A percentile compares a stretch with the other conserved stretches of the same genome.
phyloP scores from a whole-genome alignment of 352 stramenopile species.

The Pythium vanterpoolii region DNA sequence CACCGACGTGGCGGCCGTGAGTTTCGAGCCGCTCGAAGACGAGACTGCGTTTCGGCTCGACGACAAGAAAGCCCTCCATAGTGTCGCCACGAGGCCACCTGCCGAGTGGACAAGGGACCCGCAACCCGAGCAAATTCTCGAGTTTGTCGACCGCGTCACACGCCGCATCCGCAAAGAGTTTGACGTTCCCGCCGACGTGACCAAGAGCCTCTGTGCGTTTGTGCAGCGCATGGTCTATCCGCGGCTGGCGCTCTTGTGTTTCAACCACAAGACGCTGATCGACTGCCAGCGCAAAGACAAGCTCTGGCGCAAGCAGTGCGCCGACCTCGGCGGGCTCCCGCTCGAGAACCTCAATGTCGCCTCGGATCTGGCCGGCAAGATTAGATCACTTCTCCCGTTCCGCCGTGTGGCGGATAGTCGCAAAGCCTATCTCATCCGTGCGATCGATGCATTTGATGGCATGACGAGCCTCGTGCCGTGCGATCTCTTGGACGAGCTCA shows the following conservation, averaged over 20 bases:
- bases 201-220: constrained; percentile 75
- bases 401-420: constrained; percentile 33
- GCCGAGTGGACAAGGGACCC: constrained; percentile 62
- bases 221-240: constrained; percentile 76
- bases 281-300: constrained; percentile 85
- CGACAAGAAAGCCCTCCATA: constrained; percentile 11
- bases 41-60: constrained; percentile 16
- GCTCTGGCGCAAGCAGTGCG: constrained; percentile 73
- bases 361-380: constrained; percentile 55
- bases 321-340: constrained; percentile 52
- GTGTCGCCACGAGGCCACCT: constrained; percentile 11
- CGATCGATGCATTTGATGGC: constrained; percentile 76
- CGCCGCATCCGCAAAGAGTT: constrained; percentile 70
- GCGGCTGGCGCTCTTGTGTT: constrained; percentile 71
- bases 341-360: constrained; percentile 66
- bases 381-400: constrained; percentile 47
- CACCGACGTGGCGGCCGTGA: constrained; percentile 54
- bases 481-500: constrained; percentile 79
- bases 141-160: constrained; percentile 71
- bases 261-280: constrained; percentile 56
- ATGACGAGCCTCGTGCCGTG: constrained; percentile 82
- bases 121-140: constrained; percentile 67
- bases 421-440: constrained; percentile 51
- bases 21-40: constrained; percentile 57
- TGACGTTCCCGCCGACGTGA: constrained; percentile 63